Evolutionary conservation across 805 yeast species (phyloP).

Genomic region (Barnettozyma sucrosica): DNA sequence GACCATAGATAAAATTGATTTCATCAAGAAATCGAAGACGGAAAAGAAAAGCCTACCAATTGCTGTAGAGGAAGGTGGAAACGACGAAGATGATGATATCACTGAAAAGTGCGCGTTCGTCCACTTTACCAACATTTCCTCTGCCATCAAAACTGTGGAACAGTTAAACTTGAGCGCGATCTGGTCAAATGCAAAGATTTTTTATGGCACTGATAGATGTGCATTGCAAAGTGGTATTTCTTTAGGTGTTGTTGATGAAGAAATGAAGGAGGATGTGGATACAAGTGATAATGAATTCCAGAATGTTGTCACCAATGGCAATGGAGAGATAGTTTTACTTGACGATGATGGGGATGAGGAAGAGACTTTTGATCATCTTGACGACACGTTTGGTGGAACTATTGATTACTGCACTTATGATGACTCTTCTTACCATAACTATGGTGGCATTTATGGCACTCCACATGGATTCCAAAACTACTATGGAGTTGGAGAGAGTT

Average conservation of each 20-base stretch:
- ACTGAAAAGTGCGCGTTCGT: conserved; percentile 69
- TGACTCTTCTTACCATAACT: neutral
- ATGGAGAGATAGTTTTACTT: neutral
- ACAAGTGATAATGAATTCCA: conserved; percentile 1
- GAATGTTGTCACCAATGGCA: conserved; percentile 2
- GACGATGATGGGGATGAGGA: neutral
- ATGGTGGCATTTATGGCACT: neutral
- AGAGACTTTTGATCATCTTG: neutral
- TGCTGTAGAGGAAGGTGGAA: conserved; percentile 30
- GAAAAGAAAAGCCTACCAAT: neutral
- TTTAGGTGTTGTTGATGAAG: conserved; percentile 1
- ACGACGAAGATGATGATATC: conserved; percentile 29
- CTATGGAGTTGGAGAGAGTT: conserved; percentile 32
- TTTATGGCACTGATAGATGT: conserved; percentile 90
- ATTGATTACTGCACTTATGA: neutral
- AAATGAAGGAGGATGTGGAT: neutral
- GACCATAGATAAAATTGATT: conserved; percentile 57
- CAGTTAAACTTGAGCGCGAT: conserved; percentile 60
- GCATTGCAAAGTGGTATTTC: conserved; percentile 34
- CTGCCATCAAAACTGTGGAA: conserved; percentile 83
- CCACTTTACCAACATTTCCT: conserved; percentile 76
- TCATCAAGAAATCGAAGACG: conserved; percentile 38
- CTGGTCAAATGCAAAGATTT: conserved; percentile 71
- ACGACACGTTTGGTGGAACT: neutral
- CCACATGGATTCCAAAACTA: neutral